Percentiles rank a stretch among this genome's conserved stretches.
phyloP scores from a whole-genome alignment of 2,329 filamentous ascomycete genomes.

The Xylaria sp. region DNA sequence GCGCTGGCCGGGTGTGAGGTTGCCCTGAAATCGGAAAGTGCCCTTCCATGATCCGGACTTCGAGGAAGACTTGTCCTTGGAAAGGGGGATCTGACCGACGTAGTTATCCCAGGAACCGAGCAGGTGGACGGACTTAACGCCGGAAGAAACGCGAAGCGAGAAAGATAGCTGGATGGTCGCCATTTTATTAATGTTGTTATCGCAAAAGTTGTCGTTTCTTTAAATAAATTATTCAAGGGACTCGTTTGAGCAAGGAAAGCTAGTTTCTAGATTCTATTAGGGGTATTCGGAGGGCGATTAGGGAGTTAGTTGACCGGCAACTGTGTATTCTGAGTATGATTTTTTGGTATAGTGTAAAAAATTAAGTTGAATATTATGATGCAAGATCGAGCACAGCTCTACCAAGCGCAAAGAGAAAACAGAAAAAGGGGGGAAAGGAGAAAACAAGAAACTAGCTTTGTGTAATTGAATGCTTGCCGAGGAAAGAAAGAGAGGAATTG shows the following conservation, averaged over 20 bases:
- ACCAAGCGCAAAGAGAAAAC: conserved; percentile 58
- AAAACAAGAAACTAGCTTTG: conserved; percentile 66
- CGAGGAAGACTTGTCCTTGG: conserved; percentile 82
- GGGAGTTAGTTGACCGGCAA: conserved; percentile 63
- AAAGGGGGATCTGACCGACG: conserved; percentile 90
- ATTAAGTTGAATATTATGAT: conserved; percentile 47
- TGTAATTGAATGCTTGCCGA: conserved; percentile 72
- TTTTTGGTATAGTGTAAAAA: conserved; percentile 46
- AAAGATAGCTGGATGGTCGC: conserved; percentile 94
- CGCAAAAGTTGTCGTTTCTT: conserved; percentile 53
- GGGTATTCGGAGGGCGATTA: conserved; percentile 51
- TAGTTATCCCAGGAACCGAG: conserved; percentile 99
- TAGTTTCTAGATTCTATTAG: conserved; percentile 61
- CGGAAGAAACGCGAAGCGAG: conserved; percentile 92
- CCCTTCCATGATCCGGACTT: conserved; percentile 95
- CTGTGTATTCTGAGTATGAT: conserved; percentile 51
- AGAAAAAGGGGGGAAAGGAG: conserved; percentile 59
- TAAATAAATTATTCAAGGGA: conserved; percentile 52
- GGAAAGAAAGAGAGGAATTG: conserved; percentile 63
- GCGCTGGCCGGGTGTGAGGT: conserved; percentile 86
- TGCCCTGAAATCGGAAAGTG: conserved; percentile 94
- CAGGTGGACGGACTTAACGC: conserved; percentile 97
- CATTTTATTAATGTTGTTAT: conserved; percentile 67
- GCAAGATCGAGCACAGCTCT: conserved; percentile 66
- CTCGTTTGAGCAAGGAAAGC: conserved; percentile 66